These are phyloP conservation scores for Vanrija pseudolonga DNA, from an alignment of 1,284 basidiomycete genomes.

Conservation along the genomic window DNA sequence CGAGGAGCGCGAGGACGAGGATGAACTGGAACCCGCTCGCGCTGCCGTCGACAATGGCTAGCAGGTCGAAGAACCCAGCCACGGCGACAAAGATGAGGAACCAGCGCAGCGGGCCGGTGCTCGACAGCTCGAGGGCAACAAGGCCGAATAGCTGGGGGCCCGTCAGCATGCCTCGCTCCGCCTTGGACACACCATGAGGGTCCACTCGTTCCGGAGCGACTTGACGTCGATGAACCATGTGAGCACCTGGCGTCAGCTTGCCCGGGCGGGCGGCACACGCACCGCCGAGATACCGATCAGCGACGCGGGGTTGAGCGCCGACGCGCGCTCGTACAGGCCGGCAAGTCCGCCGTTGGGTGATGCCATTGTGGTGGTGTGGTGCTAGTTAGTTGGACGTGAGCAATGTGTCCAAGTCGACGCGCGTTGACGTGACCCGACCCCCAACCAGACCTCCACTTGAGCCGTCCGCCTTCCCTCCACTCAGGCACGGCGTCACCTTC, in stretches of 20 bases:
- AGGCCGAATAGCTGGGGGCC: constrained; percentile 42
- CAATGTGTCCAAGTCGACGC: no score
- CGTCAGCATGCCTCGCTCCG: background rate
- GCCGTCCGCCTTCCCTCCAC: no score
- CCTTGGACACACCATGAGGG: constrained; percentile 32
- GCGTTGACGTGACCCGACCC: no score
- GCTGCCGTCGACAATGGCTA: constrained; percentile 16
- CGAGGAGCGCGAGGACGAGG: constrained; percentile 19
- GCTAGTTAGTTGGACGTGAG: background rate
- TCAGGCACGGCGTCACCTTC: no score
- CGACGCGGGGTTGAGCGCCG: constrained; percentile 27
- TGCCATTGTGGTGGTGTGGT: background rate
- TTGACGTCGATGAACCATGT: constrained; percentile 21
- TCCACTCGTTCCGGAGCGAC: constrained; percentile 43
- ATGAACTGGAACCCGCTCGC: constrained; percentile 10
- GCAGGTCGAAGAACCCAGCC: constrained; percentile 32
- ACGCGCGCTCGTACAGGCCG: constrained; percentile 23
- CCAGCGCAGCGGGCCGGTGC: constrained; percentile 28
- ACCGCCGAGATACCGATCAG: constrained; percentile 31
- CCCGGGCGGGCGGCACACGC: background rate
- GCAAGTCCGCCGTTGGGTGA: constrained; percentile 10
- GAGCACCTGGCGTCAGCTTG: constrained; percentile 13
- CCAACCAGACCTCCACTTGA: no score
- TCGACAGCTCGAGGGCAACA: constrained; percentile 32
- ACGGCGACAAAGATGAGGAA: constrained; percentile 33